These are phyloP conservation scores for Jackrogersella multiformis DNA, from an alignment of 495 filamentous ascomycete species.

Conservation along the genomic window DNA sequence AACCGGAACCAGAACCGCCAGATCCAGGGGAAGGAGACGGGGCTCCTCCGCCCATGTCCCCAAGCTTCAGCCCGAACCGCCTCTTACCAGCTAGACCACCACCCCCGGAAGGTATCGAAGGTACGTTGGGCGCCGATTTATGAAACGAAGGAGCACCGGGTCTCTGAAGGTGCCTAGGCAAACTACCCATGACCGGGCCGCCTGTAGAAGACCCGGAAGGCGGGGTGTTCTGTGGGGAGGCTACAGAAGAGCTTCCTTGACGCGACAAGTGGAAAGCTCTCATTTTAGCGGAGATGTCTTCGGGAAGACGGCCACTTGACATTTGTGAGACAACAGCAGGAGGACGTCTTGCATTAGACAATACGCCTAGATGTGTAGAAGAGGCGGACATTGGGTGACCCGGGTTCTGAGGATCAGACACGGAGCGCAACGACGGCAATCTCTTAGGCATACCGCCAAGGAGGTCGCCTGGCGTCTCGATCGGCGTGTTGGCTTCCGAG, in stretches of 20 bases:
- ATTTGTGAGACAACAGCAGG: constrained; percentile 59
- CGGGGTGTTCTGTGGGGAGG: constrained; percentile 49
- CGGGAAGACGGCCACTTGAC: constrained; percentile 68
- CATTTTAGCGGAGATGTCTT: constrained; percentile 85
- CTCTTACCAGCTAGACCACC: constrained; percentile 44
- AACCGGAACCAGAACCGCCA: background rate
- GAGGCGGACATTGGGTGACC: constrained; percentile 70
- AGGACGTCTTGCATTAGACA: constrained; percentile 80
- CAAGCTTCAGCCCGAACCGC: constrained; percentile 53
- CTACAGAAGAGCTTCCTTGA: constrained; percentile 41
- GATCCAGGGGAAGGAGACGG: constrained; percentile 34
- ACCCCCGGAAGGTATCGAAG: constrained; percentile 20
- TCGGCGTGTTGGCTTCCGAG: constrained; percentile 58
- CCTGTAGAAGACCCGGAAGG: constrained; percentile 48
- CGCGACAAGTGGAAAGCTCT: constrained; percentile 72
- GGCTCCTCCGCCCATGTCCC: constrained; percentile 46
- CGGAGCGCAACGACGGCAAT: constrained; percentile 63
- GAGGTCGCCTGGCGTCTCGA: constrained; percentile 52
- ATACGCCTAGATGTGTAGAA: constrained; percentile 80
- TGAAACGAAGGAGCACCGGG: constrained; percentile 55
- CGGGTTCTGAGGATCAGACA: constrained; percentile 62
- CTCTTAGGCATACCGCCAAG: constrained; percentile 51
- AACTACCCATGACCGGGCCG: constrained; percentile 53
- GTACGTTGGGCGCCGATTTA: constrained; percentile 59
- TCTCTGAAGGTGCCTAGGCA: constrained; percentile 52